These are phyloP conservation scores for Avena insularis DNA, from an alignment of 176 grass and related monocot genomes.

Conservation along the genomic window DNA sequence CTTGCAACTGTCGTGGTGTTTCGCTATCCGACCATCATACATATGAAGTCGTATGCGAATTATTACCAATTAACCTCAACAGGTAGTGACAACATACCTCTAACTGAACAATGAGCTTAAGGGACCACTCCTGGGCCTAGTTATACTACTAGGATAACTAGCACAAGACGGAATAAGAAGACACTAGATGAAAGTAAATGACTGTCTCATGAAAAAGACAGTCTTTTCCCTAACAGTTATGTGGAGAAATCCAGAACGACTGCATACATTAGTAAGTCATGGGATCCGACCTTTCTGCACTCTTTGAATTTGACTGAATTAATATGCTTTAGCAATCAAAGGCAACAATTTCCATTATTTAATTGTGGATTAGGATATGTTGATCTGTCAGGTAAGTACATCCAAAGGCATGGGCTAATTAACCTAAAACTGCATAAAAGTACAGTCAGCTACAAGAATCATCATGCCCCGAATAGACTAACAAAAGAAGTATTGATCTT, in stretches of 20 bases:
- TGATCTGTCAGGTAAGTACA: neutral
- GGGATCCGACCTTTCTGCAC: neutral
- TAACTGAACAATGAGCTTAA: slow-evolving; percentile 8
- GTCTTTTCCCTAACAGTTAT: neutral
- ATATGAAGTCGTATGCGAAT: neutral
- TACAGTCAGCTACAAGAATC: slow-evolving; percentile 11
- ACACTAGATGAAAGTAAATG: neutral
- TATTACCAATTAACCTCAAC: neutral
- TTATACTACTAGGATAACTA: slow-evolving; percentile 8
- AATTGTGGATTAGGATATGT: neutral
- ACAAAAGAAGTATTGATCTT: neutral
- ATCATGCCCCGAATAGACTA: slow-evolving; percentile 19
- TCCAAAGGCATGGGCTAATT: neutral
- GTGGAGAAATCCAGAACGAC: neutral
- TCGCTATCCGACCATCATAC: neutral
- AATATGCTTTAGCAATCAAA: slow-evolving; percentile 19
- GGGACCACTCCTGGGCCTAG: neutral
- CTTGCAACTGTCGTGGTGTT: neutral
- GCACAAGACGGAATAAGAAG: neutral
- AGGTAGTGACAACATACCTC: neutral
- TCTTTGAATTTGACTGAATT: slow-evolving; percentile 3
- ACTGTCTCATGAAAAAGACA: neutral
- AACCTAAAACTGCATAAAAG: slow-evolving; percentile 7
- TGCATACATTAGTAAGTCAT: neutral
- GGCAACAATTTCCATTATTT: neutral